Evolutionary conservation across 2,329 filamentous ascomycete genomes (phyloP).

Genomic region (Huntiella abstrusa): DNA sequence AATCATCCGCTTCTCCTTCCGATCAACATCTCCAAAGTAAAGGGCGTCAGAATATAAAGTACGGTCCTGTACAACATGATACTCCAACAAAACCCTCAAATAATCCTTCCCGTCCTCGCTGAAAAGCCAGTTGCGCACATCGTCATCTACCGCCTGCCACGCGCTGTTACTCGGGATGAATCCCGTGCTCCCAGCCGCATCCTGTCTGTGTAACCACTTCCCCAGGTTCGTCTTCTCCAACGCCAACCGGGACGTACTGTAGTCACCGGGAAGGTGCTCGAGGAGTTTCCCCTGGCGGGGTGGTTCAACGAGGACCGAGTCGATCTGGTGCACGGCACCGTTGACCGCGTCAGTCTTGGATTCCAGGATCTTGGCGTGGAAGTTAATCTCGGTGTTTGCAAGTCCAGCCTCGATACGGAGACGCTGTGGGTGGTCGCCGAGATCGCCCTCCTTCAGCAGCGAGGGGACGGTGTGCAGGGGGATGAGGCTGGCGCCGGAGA

Average conservation of each 20-base stretch:
- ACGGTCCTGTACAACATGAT: constrained; percentile 55
- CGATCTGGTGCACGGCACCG: constrained; percentile 62
- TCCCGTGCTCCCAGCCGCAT: constrained; percentile 46
- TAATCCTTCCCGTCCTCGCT: constrained; percentile 54
- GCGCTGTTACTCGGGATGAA: constrained; percentile 69
- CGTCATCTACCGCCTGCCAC: constrained; percentile 55
- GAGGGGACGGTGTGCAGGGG: constrained; percentile 58
- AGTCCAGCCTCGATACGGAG: constrained; percentile 47
- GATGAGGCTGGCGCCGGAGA: constrained; percentile 47
- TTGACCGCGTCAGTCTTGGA: constrained; percentile 51
- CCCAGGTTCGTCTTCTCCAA: constrained; percentile 56
- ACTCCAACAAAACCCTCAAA: constrained; percentile 58
- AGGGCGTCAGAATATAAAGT: constrained; percentile 73
- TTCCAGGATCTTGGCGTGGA: constrained; percentile 51
- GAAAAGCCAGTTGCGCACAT: constrained; percentile 72
- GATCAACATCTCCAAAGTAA: constrained; percentile 26
- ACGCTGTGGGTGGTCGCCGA: constrained; percentile 52
- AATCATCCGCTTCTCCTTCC: constrained; percentile 9
- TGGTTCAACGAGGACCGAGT: constrained; percentile 59
- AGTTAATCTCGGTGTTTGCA: constrained; percentile 53
- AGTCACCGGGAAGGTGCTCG: constrained; percentile 51
- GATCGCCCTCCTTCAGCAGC: constrained; percentile 33
- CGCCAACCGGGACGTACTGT: constrained; percentile 61
- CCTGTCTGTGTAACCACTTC: constrained; percentile 35
- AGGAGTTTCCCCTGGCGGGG: constrained; percentile 34